Conservation (phyloP, 1,284 basidiomycete genomes). For the Apiotrichum siamense region DNA sequence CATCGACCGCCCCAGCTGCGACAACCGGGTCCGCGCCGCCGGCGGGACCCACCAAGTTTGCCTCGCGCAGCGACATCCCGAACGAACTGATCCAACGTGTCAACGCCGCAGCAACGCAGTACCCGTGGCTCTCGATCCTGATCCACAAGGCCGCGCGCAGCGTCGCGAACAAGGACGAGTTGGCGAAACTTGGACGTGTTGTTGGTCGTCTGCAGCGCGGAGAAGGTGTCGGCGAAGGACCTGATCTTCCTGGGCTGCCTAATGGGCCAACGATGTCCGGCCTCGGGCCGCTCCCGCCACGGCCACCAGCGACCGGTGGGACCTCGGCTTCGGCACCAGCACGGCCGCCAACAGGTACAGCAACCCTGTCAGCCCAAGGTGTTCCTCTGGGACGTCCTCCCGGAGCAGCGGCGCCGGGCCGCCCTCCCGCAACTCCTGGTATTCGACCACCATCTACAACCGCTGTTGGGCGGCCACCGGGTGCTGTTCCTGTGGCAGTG, state of each 20-base stretch:
- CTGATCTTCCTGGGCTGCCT: slow-evolving; percentile 12
- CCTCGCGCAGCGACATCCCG: slow-evolving; percentile 18
- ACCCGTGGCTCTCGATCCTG: slow-evolving; percentile 38
- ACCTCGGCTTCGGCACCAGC: background rate
- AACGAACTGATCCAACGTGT: slow-evolving; percentile 38
- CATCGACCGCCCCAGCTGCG: background rate
- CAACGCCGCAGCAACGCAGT: slow-evolving; percentile 36
- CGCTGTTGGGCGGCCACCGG: too few relatives aligned
- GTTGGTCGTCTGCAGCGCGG: slow-evolving; percentile 36
- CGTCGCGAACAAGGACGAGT: slow-evolving; percentile 38
- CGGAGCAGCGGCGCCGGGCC: background rate
- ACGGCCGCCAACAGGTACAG: background rate
- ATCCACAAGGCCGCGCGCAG: slow-evolving; percentile 45
- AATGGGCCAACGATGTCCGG: slow-evolving; percentile 8
- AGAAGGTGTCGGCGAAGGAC: slow-evolving; percentile 22
- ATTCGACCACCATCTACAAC: too few relatives aligned
- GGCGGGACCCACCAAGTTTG: slow-evolving; percentile 3
- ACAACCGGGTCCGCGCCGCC: background rate
- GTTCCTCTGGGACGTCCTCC: too few relatives aligned
- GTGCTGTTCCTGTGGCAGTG: background rate
- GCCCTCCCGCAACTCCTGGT: background rate
- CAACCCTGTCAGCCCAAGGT: background rate
- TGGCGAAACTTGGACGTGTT: slow-evolving; percentile 37
- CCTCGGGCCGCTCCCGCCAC: slow-evolving; percentile 1
- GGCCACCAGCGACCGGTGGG: background rate